These are phyloP conservation scores for Candida pseudoglaebosa DNA, from an alignment of 805 yeast species.

Conservation along the genomic window DNA sequence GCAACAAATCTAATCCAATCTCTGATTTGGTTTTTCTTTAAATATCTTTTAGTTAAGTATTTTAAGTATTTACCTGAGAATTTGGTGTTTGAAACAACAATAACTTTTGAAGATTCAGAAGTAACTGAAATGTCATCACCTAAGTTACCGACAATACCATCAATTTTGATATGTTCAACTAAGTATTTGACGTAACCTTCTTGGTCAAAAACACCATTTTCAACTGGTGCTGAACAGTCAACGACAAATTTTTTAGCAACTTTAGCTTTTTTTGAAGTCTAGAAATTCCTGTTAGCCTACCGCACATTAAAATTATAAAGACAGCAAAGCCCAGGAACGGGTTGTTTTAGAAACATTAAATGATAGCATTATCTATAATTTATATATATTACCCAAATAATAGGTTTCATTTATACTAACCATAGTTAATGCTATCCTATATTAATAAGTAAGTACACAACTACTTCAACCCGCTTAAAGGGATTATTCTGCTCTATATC, in stretches of 20 bases:
- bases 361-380: constrained; percentile 1
- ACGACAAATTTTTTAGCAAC: constrained; percentile 87
- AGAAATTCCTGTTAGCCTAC: constrained; percentile 57
- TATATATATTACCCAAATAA: too few species aligned
- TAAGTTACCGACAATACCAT: constrained; percentile 92
- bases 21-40: constrained; percentile 99
- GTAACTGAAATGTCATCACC: constrained; percentile 90
- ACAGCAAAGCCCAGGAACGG: constrained; percentile 51
- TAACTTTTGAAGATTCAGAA: constrained; percentile 80
- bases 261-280: constrained; percentile 71
- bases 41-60: constrained; percentile 99
- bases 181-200: constrained; percentile 96
- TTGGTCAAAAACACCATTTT: constrained; percentile 96
- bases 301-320: constrained; percentile 45
- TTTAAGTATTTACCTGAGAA: constrained; percentile 99
- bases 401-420: not conserved
- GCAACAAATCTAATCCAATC: constrained; percentile 99
- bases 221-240: constrained; percentile 96
- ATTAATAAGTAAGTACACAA: not conserved
- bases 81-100: constrained; percentile 87
- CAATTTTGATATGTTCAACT: constrained; percentile 99
- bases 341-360: constrained; percentile 15
- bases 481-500: constrained; percentile 3
- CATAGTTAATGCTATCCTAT: constrained; percentile 3
- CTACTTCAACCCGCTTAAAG: constrained; percentile 5